Percentiles rank a stretch among this genome's conserved stretches.
Evolutionary conservation across 768 basidiomycete species (phyloP).

Genomic region (Rickenella mellea): DNA sequence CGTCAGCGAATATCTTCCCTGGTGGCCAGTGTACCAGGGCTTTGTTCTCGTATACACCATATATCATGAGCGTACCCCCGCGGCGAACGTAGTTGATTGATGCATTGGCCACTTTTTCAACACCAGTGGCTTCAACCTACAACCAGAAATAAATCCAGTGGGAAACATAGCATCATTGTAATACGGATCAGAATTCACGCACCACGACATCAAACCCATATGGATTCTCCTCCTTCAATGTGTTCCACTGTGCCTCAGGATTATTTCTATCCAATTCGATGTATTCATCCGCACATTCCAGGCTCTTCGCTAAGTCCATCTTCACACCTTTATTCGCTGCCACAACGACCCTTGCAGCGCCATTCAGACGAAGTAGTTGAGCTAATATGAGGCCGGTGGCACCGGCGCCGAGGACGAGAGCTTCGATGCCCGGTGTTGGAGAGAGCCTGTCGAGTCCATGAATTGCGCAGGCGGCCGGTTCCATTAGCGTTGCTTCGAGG

Average conservation of each 20-base stretch:
- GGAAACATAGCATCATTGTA: slow-evolving; percentile 2
- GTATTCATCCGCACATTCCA: slow-evolving; percentile 78
- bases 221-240: slow-evolving; percentile 72
- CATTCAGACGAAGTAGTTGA: slow-evolving; percentile 81
- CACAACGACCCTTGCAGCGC: slow-evolving; percentile 70
- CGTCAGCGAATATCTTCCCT: slow-evolving; percentile 68
- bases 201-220: slow-evolving; percentile 86
- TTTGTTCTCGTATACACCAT: slow-evolving; percentile 85
- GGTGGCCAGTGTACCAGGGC: slow-evolving; percentile 83
- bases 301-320: slow-evolving; percentile 74
- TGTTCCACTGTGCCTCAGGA: slow-evolving; percentile 70
- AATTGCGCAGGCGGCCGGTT: slow-evolving; percentile 86
- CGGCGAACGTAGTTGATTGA: slow-evolving; percentile 84
- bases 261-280: slow-evolving; percentile 72
- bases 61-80: slow-evolving; percentile 79
- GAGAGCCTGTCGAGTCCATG: slow-evolving; percentile 86
- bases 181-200: not conserved
- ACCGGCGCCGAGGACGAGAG: slow-evolving; percentile 81
- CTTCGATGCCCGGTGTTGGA: slow-evolving; percentile 75
- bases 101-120: slow-evolving; percentile 80
- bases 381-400: slow-evolving; percentile 88
- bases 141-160: slow-evolving; percentile 1
- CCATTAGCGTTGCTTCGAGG: slow-evolving; percentile 80
- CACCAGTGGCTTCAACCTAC: slow-evolving; percentile 63
- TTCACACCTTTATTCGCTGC: slow-evolving; percentile 89